Evolutionary conservation across 108 stramenopile species (phyloP), one percentile per base, ranked within the genome.

Genomic region (Conticribra guillardii): DNA sequence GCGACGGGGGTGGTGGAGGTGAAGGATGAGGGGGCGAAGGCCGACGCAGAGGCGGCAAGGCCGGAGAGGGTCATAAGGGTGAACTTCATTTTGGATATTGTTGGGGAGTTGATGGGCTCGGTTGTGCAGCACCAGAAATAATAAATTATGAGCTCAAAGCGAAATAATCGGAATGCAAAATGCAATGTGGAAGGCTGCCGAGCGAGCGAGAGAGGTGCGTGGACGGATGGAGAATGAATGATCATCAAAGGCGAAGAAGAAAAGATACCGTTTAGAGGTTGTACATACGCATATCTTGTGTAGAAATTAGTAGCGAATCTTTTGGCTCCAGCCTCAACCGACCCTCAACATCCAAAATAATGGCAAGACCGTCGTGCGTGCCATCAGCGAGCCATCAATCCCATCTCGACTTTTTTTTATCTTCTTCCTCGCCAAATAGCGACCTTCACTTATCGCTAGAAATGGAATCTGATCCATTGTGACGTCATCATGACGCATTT

Each of bases 31-130:
- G 84, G 87, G 41, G 87, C 82, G 32, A 57, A 57, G 22, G 81
- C 70, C 19, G 67, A 70, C 19, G 84, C 58, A 19, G 73, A 60
- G 55, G 84, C 48, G 45, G 64, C 54, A 1, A 50, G 46, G 29
- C 77, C 48, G 24, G 76, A 29, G 27, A 73, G 61, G 54, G 80
- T 67, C 19, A 73, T 60, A 46, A 76, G 60, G 49, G 78, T 49
- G 83, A 90, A 79, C 72, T 87, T 90, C 89, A 90, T 90, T 0
- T 52, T 87, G 69, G 34, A 4, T 4, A n/a, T 34, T 63, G 34
- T 23, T 63, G n/a, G 8, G 15, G 51, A 57, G 17, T 57, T 15
- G 56, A 57, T 57, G 26, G 37, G 37, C 37, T 41, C 37, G 37
- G 37, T 41, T 41, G 11, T 41, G 5, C 37, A 41, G 37, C 37